Conservation (phyloP, 2,329 filamentous ascomycete species). For the Aureobasidium sp. region DNA sequence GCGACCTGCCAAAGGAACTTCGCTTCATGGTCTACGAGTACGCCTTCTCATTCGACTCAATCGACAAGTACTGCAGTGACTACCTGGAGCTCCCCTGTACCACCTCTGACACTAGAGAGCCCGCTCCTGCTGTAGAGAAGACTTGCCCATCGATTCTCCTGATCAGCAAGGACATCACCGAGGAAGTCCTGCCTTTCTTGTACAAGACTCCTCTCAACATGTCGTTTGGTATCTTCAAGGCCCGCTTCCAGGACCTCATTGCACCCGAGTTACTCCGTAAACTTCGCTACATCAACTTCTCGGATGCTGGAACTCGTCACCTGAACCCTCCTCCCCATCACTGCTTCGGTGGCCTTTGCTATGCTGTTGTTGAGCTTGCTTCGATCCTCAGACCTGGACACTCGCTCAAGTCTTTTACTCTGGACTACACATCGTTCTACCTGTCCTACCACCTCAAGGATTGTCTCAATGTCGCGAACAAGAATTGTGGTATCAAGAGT, state of each 20-base stretch:
- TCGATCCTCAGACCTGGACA: constrained; percentile 20
- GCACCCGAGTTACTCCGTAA: constrained; percentile 18
- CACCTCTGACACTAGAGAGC: constrained; percentile 3
- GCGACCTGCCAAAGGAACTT: constrained; percentile 16
- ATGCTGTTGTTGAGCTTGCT: constrained; percentile 19
- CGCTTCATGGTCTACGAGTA: constrained; percentile 16
- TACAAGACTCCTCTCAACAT: constrained; percentile 21
- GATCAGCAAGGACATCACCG: constrained; percentile 27
- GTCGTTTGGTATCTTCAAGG: constrained; percentile 21
- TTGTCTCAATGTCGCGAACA: constrained; percentile 16
- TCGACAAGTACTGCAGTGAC: constrained; percentile 17
- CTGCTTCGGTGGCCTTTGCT: constrained; percentile 23
- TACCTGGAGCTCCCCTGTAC: constrained; percentile 17
- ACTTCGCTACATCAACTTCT: constrained; percentile 17
- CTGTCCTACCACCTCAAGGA: constrained; percentile 20
- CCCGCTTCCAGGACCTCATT: constrained; percentile 17
- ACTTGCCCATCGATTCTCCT: constrained; percentile 26
- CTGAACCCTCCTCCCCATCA: constrained; percentile 12
- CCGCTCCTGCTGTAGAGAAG: constrained; percentile 13
- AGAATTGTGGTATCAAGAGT: constrained; percentile 23
- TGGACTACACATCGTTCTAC: constrained; percentile 19
- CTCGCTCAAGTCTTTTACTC: constrained; percentile 22
- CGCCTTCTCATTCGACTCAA: constrained; percentile 14
- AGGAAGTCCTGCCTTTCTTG: constrained; percentile 24
- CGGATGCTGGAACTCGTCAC: constrained; percentile 9